phyloP scores from a whole-genome alignment of 768 basidiomycete species.

The Hygrophorus russula region DNA sequence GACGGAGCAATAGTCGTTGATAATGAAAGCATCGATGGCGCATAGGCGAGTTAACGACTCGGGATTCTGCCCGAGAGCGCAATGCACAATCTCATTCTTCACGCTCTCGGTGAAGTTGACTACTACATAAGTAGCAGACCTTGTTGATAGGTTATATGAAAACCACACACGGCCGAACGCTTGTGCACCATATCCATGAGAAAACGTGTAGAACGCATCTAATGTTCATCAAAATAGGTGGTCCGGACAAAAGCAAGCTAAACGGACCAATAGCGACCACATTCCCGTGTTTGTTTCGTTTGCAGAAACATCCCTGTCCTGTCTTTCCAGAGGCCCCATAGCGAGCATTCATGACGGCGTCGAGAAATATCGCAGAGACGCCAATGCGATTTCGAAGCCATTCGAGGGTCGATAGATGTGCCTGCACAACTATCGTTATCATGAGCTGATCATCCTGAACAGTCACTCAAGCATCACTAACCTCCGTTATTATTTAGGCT shows the following conservation, averaged over 20 bases:
- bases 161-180: not conserved
- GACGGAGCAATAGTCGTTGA: not conserved
- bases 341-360: not conserved
- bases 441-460: not conserved
- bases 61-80: not conserved
- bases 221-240: not conserved
- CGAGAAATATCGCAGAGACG: not conserved
- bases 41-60: not conserved
- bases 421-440: not conserved
- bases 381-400: not conserved
- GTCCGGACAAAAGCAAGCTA: not conserved
- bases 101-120: not conserved
- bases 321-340: not conserved
- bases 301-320: not conserved
- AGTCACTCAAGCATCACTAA: not conserved
- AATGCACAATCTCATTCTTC: not conserved
- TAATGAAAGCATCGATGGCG: constrained; percentile 1
- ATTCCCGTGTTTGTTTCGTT: not conserved
- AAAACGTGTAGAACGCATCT: not conserved
- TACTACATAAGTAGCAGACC: not conserved
- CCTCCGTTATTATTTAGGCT: not conserved
- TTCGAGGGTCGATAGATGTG: not conserved
- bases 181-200: not conserved
- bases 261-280: not conserved
- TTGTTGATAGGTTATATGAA: not conserved